These are phyloP conservation scores for Chlorella vulgaris DNA, from an alignment of 139 green algal species.

Conservation along the genomic window DNA sequence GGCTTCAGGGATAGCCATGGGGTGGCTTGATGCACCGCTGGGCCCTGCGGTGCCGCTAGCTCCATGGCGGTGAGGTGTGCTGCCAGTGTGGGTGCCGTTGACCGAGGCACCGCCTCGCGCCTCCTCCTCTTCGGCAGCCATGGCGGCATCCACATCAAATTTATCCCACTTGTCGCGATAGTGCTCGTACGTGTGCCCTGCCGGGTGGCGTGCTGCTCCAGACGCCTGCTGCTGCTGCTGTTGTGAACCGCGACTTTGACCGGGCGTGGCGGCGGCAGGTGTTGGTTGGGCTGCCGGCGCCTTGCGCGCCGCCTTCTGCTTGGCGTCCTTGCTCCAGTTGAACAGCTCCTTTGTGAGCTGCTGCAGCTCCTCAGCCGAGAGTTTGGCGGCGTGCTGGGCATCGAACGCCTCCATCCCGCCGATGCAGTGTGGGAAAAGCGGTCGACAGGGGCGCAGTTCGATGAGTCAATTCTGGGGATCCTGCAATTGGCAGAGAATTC, in stretches of 20 bases:
- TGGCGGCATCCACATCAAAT: slow-evolving; percentile 69
- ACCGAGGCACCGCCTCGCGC: neutral
- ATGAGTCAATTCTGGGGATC: neutral
- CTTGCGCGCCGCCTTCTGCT: slow-evolving; percentile 41
- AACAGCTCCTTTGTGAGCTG: slow-evolving; percentile 71
- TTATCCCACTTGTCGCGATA: slow-evolving; percentile 74
- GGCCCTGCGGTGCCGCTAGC: slow-evolving; percentile 2
- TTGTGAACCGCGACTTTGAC: neutral
- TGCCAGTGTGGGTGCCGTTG: neutral
- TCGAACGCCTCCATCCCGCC: slow-evolving; percentile 40
- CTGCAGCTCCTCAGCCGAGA: slow-evolving; percentile 68
- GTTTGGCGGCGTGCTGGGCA: slow-evolving; percentile 59
- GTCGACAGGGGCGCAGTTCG: neutral
- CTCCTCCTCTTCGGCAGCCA: slow-evolving; percentile 48
- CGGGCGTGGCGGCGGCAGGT: neutral
- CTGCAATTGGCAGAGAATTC: neutral
- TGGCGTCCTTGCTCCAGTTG: slow-evolving; percentile 57
- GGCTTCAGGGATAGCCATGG: slow-evolving; percentile 6
- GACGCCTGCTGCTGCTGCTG: neutral
- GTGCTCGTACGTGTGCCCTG: slow-evolving; percentile 70
- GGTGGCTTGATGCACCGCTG: neutral
- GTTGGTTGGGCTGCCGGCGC: neutral
- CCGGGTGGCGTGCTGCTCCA: slow-evolving; percentile 36
- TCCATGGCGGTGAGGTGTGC: neutral
- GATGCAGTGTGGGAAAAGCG: neutral